Evolutionary conservation across 129 eudicot genomes (phyloP).

Genomic region (Centaurea solstitialis): DNA sequence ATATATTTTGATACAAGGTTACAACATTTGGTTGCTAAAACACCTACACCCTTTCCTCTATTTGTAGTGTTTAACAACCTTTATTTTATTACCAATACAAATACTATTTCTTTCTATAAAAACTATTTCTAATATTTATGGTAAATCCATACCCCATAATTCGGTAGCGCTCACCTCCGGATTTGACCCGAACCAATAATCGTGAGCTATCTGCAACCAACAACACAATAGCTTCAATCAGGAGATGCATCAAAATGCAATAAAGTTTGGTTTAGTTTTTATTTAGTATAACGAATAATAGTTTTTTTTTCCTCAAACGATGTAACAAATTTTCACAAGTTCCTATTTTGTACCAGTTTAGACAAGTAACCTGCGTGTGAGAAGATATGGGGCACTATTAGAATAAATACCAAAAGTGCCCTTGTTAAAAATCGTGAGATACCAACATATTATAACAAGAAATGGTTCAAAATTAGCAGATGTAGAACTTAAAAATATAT

Average conservation of each 20-base stretch:
- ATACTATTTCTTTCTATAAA: conserved; percentile 14
- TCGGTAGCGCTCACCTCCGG: conserved; percentile 48
- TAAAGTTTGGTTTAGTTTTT: background rate
- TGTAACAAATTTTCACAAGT: too few relatives aligned
- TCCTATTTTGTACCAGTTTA: too few relatives aligned
- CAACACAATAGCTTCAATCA: background rate
- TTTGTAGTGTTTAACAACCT: conserved; percentile 20
- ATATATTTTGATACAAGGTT: conserved; percentile 19
- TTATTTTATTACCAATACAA: conserved; percentile 28
- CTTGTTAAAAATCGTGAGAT: too few relatives aligned
- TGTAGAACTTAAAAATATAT: too few relatives aligned
- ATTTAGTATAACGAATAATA: too few relatives aligned
- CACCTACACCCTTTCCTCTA: conserved; percentile 26
- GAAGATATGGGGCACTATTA: too few relatives aligned
- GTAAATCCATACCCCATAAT: conserved; percentile 48
- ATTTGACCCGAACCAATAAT: conserved; percentile 68
- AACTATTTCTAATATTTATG: conserved; percentile 26
- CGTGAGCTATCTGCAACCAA: conserved; percentile 57
- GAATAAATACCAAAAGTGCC: too few relatives aligned
- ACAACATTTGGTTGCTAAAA: conserved; percentile 30
- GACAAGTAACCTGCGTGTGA: too few relatives aligned
- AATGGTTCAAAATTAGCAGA: background rate
- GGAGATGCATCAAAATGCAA: background rate
- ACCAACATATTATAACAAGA: background rate
- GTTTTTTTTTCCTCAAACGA: too few relatives aligned